Evolutionary conservation across 2,329 filamentous ascomycete species (phyloP).

Genomic region (Venturia carpophila): DNA sequence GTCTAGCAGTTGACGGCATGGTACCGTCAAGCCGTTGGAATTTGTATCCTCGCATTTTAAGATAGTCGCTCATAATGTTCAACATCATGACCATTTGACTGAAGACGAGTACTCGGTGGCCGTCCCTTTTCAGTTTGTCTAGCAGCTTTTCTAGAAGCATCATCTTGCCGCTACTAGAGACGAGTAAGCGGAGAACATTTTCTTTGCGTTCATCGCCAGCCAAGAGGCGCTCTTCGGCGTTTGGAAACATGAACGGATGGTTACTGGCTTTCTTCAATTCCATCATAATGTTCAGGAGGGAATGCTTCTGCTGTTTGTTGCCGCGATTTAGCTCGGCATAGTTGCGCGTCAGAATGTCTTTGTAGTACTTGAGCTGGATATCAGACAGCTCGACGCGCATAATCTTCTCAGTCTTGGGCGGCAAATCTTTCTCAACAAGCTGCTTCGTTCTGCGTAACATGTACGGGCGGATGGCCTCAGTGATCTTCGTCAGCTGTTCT

Average conservation of each 20-base stretch:
- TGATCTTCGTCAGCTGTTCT: constrained; percentile 77
- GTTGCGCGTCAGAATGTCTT: constrained; percentile 95
- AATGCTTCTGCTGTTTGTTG: constrained; percentile 82
- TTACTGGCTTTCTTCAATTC: constrained; percentile 99
- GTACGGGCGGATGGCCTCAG: constrained; percentile 80
- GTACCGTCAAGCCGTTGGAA: constrained; percentile 95
- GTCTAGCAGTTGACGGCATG: constrained; percentile 77
- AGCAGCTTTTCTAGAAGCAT: constrained; percentile 96
- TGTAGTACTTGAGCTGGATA: constrained; percentile 95
- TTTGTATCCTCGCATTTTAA: constrained; percentile 85
- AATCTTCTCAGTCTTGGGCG: constrained; percentile 97
- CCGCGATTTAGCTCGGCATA: constrained; percentile 91
- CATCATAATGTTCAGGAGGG: constrained; percentile 97
- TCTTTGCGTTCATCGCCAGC: constrained; percentile 67
- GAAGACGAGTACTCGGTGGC: constrained; percentile 94
- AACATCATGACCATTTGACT: constrained; percentile 99
- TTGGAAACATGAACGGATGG: constrained; percentile 95
- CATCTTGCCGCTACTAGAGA: constrained; percentile 98
- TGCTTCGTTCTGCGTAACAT: constrained; percentile 95
- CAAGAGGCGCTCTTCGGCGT: constrained; percentile 82
- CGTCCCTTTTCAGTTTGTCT: constrained; percentile 84
- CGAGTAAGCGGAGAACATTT: constrained; percentile 83
- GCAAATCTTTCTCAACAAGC: constrained; percentile 92
- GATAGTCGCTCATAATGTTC: constrained; percentile 89
- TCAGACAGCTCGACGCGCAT: constrained; percentile 96